Conservation (phyloP, 805 yeast genomes). For the Candida patagonica region DNA sequence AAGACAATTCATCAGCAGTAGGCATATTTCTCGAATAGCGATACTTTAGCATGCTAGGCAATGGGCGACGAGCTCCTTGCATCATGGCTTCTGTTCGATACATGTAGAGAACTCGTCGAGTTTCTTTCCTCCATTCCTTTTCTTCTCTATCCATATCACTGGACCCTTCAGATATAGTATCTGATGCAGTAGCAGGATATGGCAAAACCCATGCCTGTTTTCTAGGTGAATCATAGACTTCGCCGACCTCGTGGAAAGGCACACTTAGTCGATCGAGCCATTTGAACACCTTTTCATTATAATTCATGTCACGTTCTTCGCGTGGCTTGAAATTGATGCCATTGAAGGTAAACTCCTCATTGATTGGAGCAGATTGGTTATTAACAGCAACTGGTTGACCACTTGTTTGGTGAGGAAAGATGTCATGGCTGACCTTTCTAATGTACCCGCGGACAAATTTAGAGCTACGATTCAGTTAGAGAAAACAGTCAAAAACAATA, state of each 20-base stretch:
- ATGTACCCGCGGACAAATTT: too few species aligned
- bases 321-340: conserved; percentile 1
- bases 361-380: too few species aligned
- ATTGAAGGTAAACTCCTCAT: not conserved
- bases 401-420: too few species aligned
- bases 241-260: not conserved
- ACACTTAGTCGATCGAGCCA: conserved; percentile 4
- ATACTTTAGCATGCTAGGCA: too few species aligned
- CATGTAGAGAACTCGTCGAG: not conserved
- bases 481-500: too few species aligned
- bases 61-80: too few species aligned
- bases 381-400: too few species aligned
- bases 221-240: not conserved
- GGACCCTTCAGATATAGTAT: conserved; percentile 3
- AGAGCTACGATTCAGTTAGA: too few species aligned
- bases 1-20: too few species aligned
- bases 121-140: conserved; percentile 4
- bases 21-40: too few species aligned
- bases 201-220: not conserved
- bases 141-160: conserved; percentile 2
- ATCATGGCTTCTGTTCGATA: conserved; percentile 3
- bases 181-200: conserved; percentile 6
- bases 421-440: too few species aligned
- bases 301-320: conserved; percentile 5
- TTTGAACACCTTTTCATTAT: conserved; percentile 2